These are phyloP conservation scores for Cyclanthera cordifolia DNA, from an alignment of 306 rosid genomes.

Conservation along the genomic window DNA sequence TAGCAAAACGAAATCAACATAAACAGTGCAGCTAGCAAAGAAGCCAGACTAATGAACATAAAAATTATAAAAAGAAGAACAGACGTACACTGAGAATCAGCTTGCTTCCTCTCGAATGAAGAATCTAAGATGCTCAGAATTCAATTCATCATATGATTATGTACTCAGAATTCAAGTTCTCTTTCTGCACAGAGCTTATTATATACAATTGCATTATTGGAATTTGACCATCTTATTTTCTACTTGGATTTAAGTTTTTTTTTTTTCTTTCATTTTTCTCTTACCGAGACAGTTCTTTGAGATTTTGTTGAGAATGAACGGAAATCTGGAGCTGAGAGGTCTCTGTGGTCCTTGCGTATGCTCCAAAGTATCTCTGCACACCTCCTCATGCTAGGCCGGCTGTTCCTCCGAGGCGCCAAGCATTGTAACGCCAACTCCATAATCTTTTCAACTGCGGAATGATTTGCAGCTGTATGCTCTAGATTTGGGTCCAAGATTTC, in stretches of 20 bases:
- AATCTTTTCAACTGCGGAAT: slow-evolving; percentile 52
- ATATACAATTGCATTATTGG: background rate
- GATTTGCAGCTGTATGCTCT: slow-evolving; percentile 36
- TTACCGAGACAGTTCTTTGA: slow-evolving; percentile 31
- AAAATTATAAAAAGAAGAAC: background rate
- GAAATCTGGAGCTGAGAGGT: slow-evolving; percentile 36
- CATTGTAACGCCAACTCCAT: slow-evolving; percentile 87
- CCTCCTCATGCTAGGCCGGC: slow-evolving; percentile 71
- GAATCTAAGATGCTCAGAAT: background rate
- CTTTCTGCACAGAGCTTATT: background rate
- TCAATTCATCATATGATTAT: background rate
- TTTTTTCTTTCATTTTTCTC: slow-evolving; percentile 13
- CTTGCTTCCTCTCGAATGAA: background rate
- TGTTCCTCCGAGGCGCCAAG: slow-evolving; percentile 83
- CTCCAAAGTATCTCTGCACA: slow-evolving; percentile 91
- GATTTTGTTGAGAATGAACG: slow-evolving; percentile 53
- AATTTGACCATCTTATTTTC: background rate
- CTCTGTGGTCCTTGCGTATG: slow-evolving; percentile 76
- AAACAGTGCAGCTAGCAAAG: background rate
- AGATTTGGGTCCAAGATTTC: slow-evolving; percentile 60
- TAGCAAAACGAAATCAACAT: background rate
- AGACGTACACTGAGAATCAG: background rate
- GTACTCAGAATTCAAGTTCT: background rate
- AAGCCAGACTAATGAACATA: background rate
- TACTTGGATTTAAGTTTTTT: slow-evolving; percentile 4